A percentile compares a stretch with the other conserved stretches of the same genome.
These are phyloP conservation scores for Fusarium sp. DNA, from an alignment of 2,329 filamentous ascomycete species.

Conservation along the genomic window DNA sequence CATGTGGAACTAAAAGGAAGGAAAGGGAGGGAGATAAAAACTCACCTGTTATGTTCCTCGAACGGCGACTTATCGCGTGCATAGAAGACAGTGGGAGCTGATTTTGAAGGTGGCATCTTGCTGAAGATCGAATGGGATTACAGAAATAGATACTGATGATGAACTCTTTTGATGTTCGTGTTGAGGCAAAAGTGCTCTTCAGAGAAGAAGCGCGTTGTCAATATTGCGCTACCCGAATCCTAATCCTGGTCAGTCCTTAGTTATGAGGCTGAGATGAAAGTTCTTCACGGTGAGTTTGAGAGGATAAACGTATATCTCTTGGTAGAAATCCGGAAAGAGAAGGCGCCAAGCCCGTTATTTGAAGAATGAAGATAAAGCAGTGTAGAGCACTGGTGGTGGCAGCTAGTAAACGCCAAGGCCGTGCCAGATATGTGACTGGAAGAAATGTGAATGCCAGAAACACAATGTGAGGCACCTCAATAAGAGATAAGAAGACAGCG, in stretches of 20 bases:
- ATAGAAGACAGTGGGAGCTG: slow-evolving; percentile 36
- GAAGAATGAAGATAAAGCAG: neutral
- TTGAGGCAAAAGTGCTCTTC: neutral
- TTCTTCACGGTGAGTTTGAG: neutral
- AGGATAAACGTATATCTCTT: too few species aligned
- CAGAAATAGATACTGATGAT: neutral
- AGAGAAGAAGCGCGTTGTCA: neutral
- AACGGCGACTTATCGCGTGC: slow-evolving; percentile 35
- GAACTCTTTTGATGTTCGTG: too few species aligned
- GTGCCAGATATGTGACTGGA: neutral
- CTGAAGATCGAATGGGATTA: neutral
- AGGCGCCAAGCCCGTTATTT: neutral
- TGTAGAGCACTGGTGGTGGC: neutral
- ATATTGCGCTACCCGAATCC: too few species aligned
- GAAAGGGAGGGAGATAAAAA: neutral
- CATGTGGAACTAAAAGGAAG: fast-evolving
- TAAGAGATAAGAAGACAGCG: too few species aligned
- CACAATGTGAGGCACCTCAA: neutral
- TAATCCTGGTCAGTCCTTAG: neutral
- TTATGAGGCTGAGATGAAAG: neutral
- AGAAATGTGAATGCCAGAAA: neutral
- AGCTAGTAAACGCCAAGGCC: neutral
- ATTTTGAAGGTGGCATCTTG: slow-evolving; percentile 33
- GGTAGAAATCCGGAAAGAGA: neutral
- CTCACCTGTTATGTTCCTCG: slow-evolving; percentile 35